Conservation (phyloP, 1,139 yeast species). For the Arxiozyma slooffiae region DNA sequence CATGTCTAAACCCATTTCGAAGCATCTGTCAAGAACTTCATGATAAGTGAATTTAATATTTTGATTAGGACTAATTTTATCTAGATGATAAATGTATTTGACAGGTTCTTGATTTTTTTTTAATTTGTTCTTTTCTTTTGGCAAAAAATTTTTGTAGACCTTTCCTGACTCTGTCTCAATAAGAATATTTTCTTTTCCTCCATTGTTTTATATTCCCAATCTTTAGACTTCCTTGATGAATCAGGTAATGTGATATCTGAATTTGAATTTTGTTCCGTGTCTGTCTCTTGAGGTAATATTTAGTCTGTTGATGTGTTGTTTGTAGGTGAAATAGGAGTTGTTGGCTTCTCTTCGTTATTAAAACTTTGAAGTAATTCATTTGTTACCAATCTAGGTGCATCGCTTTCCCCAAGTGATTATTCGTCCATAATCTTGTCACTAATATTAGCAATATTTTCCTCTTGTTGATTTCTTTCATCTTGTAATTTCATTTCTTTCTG, state of each 20-base stretch:
- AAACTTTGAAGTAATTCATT: neutral
- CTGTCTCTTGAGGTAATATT: neutral
- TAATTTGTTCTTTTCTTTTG: neutral
- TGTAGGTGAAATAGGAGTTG: neutral
- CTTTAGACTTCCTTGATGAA: neutral
- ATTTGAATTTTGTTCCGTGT: neutral
- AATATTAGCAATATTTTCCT: neutral
- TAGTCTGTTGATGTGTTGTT: neutral
- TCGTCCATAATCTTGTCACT: neutral
- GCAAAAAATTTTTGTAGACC: neutral
- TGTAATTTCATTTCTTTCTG: slow-evolving; percentile 17
- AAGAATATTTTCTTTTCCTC: neutral
- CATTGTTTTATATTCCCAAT: neutral
- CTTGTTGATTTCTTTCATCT: slow-evolving; percentile 7
- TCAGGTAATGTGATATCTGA: neutral
- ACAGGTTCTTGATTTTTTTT: neutral
- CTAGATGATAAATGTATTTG: neutral
- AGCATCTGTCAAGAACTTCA: slow-evolving; percentile 26
- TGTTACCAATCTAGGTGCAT: neutral
- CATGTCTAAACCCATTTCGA: slow-evolving; percentile 27
- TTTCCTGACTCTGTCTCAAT: neutral
- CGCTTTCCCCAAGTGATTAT: neutral
- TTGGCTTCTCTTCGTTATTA: neutral
- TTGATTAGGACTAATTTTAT: slow-evolving; percentile 7
- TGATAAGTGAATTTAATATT: slow-evolving; percentile 19